A percentile compares a stretch with the other conserved stretches of the same genome.
These are phyloP conservation scores for Aurantiochytrium sp. DNA, from an alignment of 108 stramenopile genomes.

Conservation along the genomic window DNA sequence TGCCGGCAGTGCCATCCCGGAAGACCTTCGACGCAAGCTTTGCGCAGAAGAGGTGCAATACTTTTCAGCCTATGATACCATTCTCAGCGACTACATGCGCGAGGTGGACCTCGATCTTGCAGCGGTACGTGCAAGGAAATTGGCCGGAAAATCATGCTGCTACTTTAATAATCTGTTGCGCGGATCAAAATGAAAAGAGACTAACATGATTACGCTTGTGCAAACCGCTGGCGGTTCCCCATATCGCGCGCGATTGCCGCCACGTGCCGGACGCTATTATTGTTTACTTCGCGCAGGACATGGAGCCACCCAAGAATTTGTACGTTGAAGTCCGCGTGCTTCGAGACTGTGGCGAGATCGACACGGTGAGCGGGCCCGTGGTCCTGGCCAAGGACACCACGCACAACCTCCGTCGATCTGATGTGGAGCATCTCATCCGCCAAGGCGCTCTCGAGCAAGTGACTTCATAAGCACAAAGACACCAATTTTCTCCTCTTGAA, in stretches of 20 bases:
- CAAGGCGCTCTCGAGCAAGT: conserved; percentile 69
- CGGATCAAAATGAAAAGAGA: not conserved
- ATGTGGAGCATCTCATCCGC: conserved; percentile 74
- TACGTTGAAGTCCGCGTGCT: conserved; percentile 72
- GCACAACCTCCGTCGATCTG: conserved; percentile 71
- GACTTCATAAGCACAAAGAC: not conserved
- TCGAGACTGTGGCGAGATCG: conserved; percentile 38
- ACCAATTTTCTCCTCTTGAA: too few relatives aligned
- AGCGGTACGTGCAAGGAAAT: not conserved
- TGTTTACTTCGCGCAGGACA: conserved; percentile 23
- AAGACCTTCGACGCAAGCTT: conserved; percentile 37
- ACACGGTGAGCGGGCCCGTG: conserved; percentile 68
- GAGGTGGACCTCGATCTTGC: conserved; percentile 47
- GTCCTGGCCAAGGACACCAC: conserved; percentile 64
- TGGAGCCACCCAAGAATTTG: conserved; percentile 62
- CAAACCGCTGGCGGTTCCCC: not conserved
- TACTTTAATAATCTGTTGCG: not conserved
- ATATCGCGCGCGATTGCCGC: too few relatives aligned
- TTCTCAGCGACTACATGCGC: conserved; percentile 44
- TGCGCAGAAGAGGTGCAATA: conserved; percentile 58
- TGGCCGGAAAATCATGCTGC: too few relatives aligned
- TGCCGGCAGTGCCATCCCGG: conserved; percentile 53
- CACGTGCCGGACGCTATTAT: too few relatives aligned
- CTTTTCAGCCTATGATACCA: conserved; percentile 59
- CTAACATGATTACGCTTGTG: conserved; percentile 12